Evolutionary conservation across 345 rosid species (phyloP), one percentile per base, ranked within the genome.

Genomic region (Gossypium turneri): DNA sequence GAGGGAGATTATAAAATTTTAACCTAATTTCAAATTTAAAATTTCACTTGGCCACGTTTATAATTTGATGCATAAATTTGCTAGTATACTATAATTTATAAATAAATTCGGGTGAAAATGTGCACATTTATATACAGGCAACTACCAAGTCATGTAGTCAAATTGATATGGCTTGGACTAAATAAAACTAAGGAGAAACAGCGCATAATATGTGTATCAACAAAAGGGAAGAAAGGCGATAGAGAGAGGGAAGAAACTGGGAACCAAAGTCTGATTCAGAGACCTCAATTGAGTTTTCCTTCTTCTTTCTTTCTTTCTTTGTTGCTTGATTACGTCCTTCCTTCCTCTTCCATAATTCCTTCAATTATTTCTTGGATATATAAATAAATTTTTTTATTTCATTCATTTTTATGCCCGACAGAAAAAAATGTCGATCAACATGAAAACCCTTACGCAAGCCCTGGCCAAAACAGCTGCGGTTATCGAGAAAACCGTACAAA

Each of bases 381-480:
- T 22, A 57, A 57, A 8, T 57, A 22, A 57, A 67, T 60, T 15
- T 13, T 29, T 1, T 22, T 19, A 7, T 56, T 43, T 63, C 61
- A 65, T 75, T 63, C 12, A 12, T 38, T 22, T 41, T 51, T 61
- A 3, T 43, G 9, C 72, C 8, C 50, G 12, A 0, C 22, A 2
- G 2, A 57, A 48, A 22, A 59, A 74, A 62, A 95, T 95, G 99
- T 87, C 99, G 63, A 81, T 95, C 58, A 95, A 95, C 83, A 95
- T 95, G 98, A 95, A 89, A 81, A 84, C 94, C 60, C 75, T 95
- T 13, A 91, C 98, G 9, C 94, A 93, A 83, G 98, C 99, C 72
- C 83, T 95, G 12, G 99, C 99, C 10, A 95, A 93, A 80, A 89
- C 99, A 3, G 97, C 96, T 0, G 99, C 97, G 10, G 98, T 90